Percentiles rank a stretch among this genome's conserved stretches.
These are phyloP conservation scores for Chloroidium sp. DNA, from an alignment of 163 green algal genomes.

Conservation along the genomic window DNA sequence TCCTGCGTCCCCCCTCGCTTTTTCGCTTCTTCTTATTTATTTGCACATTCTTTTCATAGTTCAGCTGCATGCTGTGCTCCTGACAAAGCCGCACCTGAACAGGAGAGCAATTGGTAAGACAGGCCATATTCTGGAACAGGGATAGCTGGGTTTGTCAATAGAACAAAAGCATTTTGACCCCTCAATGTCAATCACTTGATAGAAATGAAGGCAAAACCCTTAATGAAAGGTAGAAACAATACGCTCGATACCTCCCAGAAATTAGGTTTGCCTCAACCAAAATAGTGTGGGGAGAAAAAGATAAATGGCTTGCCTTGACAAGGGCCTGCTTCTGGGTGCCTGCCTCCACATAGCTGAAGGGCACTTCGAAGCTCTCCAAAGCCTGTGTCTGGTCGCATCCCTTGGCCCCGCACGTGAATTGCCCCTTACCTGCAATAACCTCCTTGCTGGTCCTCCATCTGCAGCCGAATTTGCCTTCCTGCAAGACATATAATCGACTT, in stretches of 20 bases:
- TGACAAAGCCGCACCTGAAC: conserved; percentile 44
- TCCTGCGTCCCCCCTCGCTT: too few relatives aligned
- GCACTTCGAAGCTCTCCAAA: conserved; percentile 75
- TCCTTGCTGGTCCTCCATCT: conserved; percentile 66
- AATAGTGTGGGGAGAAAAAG: too few relatives aligned
- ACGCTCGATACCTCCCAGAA: too few relatives aligned
- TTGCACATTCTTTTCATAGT: conserved; percentile 48
- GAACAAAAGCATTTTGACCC: too few relatives aligned
- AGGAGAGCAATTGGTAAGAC: too few relatives aligned
- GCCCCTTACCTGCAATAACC: conserved; percentile 64
- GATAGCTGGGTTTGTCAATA: too few relatives aligned
- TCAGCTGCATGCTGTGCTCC: conserved; percentile 65
- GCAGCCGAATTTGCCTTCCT: conserved; percentile 52
- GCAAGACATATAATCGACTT: neutral
- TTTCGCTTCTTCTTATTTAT: conserved; percentile 28
- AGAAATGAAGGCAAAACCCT: too few relatives aligned
- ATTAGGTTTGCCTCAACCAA: too few relatives aligned
- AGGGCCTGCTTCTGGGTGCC: conserved; percentile 67
- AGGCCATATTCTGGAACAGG: too few relatives aligned
- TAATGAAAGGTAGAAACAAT: too few relatives aligned
- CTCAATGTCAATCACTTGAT: too few relatives aligned
- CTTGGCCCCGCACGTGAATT: conserved; percentile 66
- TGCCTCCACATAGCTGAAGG: conserved; percentile 57
- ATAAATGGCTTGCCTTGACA: conserved; percentile 54
- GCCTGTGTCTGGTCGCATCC: conserved; percentile 44